Evolutionary conservation across 345 rosid species (phyloP), one percentile per base, ranked within the genome.

Genomic region (Moringa oleifera): DNA sequence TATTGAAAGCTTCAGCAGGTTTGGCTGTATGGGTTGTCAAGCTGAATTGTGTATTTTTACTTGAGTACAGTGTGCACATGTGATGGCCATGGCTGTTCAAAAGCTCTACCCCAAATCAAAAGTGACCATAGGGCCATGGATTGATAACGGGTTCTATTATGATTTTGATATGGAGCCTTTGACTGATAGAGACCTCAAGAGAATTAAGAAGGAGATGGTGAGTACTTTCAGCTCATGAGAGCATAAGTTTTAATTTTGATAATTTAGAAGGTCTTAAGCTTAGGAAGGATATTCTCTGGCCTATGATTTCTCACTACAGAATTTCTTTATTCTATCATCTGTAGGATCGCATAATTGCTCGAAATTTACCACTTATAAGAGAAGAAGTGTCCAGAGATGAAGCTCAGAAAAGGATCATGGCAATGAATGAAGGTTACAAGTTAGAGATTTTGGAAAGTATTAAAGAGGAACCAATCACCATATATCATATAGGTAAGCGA

Each of bases 1-100:
- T 4, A 6, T 51, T 51, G 54, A 18, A 33, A 33, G 11, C 11
- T 41, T 41, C 13, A 41, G 12, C 17, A 1, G 9, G 6, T 41
- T 41, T 7, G 12, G 6, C 47, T 41, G 33, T 46, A 18, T 20
- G 25, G 51, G 25, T 50, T 51, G 0, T 17, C 23, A 2, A 46
- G 46, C 33, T 60, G 28, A 67, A 21, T 13, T 24, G 59, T 23
- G 36, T 55, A 8, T 23, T 41, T 28, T 65, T 17, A 28, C 66
- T 25, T 74, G 73, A 53, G 15, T 80, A 25, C 80, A 94, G 99
- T 85, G 96, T 77, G 96, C 99, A 0, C 99, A 94, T 80, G 96
- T 94, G 57, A 90, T 94, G 99, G 99, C 96, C 19, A 94, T 90
- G 99, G 96, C 99, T 33, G 97, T 90, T 75, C 99, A 94, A 68